These are phyloP conservation scores for Fusarium illudens DNA, from an alignment of 2,329 filamentous ascomycete genomes.

Conservation along the genomic window DNA sequence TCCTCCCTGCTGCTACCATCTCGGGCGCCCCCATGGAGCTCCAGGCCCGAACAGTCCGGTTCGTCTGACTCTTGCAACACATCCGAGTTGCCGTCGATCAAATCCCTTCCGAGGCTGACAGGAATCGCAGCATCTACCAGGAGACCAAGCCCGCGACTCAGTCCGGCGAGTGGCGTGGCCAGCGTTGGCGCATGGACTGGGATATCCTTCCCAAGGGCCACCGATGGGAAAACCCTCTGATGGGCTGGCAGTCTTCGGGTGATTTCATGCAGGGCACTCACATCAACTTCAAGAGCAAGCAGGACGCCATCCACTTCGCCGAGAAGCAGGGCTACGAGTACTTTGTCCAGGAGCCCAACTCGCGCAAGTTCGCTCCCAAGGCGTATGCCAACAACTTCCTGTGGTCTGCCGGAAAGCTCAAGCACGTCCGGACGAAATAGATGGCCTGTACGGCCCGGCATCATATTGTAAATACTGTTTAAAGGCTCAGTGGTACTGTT, in stretches of 20 bases:
- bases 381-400: slow-evolving; percentile 96
- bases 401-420: slow-evolving; percentile 85
- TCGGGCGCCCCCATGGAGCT: slow-evolving; percentile 94
- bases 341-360: slow-evolving; percentile 96
- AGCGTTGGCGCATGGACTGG: slow-evolving; percentile 98
- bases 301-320: slow-evolving; percentile 93
- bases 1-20: slow-evolving; percentile 82
- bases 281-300: slow-evolving; percentile 89
- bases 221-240: slow-evolving; percentile 97
- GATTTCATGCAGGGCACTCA: slow-evolving; percentile 96
- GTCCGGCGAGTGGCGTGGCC: slow-evolving; percentile 84
- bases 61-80: slow-evolving; percentile 46
- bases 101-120: slow-evolving; percentile 11
- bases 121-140: slow-evolving; percentile 78
- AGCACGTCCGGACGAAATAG: slow-evolving; percentile 84
- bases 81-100: not conserved
- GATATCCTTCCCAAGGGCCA: slow-evolving; percentile 91
- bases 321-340: slow-evolving; percentile 99
- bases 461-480: slow-evolving; percentile 44
- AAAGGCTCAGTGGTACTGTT: slow-evolving; percentile 28
- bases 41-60: slow-evolving; percentile 94
- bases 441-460: slow-evolving; percentile 23
- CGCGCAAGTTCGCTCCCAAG: slow-evolving; percentile 86
- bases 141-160: slow-evolving; percentile 95
- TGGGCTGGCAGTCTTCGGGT: slow-evolving; percentile 97